These are phyloP conservation scores for Cystofilobasidium macerans DNA, from an alignment of 768 basidiomycete genomes.

Conservation along the genomic window DNA sequence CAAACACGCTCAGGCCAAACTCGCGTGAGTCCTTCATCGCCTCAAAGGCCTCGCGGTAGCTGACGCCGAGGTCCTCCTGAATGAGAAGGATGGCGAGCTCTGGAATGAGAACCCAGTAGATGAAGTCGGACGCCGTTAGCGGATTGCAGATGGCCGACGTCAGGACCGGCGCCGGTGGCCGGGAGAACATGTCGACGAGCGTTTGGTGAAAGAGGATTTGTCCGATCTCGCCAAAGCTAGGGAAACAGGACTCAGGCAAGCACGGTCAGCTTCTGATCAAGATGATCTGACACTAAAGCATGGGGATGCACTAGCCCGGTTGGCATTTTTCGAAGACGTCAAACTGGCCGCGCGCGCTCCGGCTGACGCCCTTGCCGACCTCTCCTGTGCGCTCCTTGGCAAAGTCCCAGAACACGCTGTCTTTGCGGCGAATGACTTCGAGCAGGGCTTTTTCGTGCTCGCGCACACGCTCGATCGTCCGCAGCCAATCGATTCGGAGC, in stretches of 20 bases:
- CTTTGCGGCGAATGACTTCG: constrained; percentile 1
- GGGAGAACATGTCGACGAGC: not conserved
- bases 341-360: constrained; percentile 16
- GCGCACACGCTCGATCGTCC: not conserved
- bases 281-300: too few species aligned
- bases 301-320: constrained; percentile 24
- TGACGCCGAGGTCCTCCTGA: constrained; percentile 13
- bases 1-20: constrained; percentile 17
- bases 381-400: constrained; percentile 13
- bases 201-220: constrained; percentile 22
- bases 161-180: not conserved
- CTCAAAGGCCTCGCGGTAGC: constrained; percentile 4
- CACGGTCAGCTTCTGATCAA: not conserved
- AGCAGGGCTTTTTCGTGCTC: not conserved
- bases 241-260: not conserved
- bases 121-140: constrained; percentile 20
- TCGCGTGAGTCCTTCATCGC: constrained; percentile 13
- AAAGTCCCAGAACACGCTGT: constrained; percentile 12
- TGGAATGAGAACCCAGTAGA: constrained; percentile 25
- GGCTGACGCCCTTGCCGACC: not conserved
- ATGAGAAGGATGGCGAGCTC: constrained; percentile 21
- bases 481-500: constrained; percentile 5
- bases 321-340: constrained; percentile 16
- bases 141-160: not conserved
- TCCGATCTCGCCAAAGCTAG: constrained; percentile 24